These are phyloP conservation scores for Hemisphaericaspora xylanilytica DNA, from an alignment of 1,139 yeast genomes.

Conservation along the genomic window DNA sequence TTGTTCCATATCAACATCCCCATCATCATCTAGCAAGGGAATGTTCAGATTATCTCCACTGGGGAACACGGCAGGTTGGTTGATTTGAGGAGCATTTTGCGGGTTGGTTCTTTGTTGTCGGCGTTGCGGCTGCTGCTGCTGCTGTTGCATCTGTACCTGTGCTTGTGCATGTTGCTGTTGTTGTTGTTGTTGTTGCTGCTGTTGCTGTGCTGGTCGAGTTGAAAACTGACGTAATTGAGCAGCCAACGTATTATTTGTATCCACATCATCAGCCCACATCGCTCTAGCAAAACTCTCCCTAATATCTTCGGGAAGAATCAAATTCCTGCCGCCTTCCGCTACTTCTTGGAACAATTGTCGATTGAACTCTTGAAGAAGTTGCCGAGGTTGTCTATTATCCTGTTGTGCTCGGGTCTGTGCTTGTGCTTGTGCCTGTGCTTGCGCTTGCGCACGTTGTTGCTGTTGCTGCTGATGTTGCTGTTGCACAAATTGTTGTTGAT, in stretches of 20 bases:
- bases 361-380: conserved; percentile 23
- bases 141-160: too few species aligned
- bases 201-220: conserved; percentile 10
- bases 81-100: conserved; percentile 42
- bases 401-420: neutral
- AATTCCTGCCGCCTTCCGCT: conserved; percentile 19
- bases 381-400: conserved; percentile 5
- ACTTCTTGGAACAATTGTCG: conserved; percentile 33
- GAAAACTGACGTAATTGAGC: conserved; percentile 2
- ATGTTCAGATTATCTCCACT: conserved; percentile 24
- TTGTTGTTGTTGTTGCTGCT: conserved; percentile 7
- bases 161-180: conserved; percentile 7
- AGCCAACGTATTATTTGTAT: neutral
- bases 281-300: conserved; percentile 39
- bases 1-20: conserved; percentile 34
- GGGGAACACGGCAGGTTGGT: conserved; percentile 45
- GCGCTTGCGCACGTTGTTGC: neutral
- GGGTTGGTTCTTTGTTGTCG: conserved; percentile 13
- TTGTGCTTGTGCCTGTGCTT: neutral
- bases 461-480: conserved; percentile 1
- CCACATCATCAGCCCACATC: conserved; percentile 30
- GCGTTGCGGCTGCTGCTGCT: too few species aligned
- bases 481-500: neutral
- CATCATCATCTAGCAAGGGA: conserved; percentile 28
- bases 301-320: conserved; percentile 36